Evolutionary conservation across 2,329 filamentous ascomycete species (phyloP).

Genomic region (Calonectria honghensis): DNA sequence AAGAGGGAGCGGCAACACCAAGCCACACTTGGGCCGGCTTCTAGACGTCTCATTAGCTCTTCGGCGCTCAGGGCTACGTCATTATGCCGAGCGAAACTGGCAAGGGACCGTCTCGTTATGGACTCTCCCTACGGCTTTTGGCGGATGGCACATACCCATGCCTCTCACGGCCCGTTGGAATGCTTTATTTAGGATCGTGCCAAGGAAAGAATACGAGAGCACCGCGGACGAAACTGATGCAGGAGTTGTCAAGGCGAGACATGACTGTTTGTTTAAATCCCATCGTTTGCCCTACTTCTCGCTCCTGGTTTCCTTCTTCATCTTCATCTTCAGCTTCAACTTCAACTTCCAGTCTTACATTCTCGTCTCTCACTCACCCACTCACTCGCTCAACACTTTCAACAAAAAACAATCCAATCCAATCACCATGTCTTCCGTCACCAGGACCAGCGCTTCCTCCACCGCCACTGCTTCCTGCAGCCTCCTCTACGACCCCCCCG

Average conservation of each 20-base stretch:
- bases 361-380: not conserved
- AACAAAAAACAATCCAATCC: constrained; percentile 34
- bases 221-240: constrained; percentile 10
- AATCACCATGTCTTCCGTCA: constrained; percentile 47
- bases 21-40: constrained; percentile 6
- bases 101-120: constrained; percentile 5
- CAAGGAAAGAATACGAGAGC: constrained; percentile 14
- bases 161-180: not conserved
- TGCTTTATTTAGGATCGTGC: constrained; percentile 23
- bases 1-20: constrained; percentile 10
- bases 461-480: constrained; percentile 37
- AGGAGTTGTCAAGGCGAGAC: not conserved
- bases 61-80: constrained; percentile 9
- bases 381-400: not conserved
- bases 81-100: constrained; percentile 7
- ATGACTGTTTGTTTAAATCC: not conserved
- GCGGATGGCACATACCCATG: constrained; percentile 3
- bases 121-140: not conserved
- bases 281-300: not conserved
- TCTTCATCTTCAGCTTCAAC: not conserved
- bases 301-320: not conserved
- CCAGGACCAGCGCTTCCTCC: constrained; percentile 37
- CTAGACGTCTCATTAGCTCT: constrained; percentile 4
- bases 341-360: not conserved
- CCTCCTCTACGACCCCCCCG: constrained; percentile 64